These are phyloP conservation scores for Apiospora sp. DNA, from an alignment of 2,329 filamentous ascomycete genomes.

Conservation along the genomic window DNA sequence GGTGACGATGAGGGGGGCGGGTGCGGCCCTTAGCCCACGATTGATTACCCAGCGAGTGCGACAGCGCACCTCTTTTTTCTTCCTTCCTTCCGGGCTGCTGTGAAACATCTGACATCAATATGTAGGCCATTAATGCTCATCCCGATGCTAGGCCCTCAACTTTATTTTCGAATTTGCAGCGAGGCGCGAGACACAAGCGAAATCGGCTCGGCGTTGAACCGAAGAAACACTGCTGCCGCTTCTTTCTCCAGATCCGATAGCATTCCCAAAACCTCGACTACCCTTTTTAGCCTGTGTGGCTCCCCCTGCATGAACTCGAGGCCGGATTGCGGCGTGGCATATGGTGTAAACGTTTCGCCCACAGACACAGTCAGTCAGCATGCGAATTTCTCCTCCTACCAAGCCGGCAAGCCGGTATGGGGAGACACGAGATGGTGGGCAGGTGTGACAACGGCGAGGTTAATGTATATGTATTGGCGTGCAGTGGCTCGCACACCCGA, in stretches of 20 bases:
- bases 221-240: background rate
- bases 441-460: slow-evolving; percentile 17
- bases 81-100: slow-evolving; percentile 4
- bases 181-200: background rate
- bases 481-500: slow-evolving; percentile 14
- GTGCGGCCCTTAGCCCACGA: background rate
- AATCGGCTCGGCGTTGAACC: background rate
- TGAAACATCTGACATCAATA: background rate
- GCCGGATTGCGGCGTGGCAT: slow-evolving; percentile 8
- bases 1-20: background rate
- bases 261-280: background rate
- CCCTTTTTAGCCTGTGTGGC: background rate
- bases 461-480: slow-evolving; percentile 10
- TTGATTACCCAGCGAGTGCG: background rate
- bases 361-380: slow-evolving; percentile 12
- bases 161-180: background rate
- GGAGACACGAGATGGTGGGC: slow-evolving; percentile 6
- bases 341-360: background rate
- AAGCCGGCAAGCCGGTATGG: background rate
- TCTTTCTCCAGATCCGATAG: background rate
- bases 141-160: background rate
- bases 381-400: slow-evolving; percentile 6
- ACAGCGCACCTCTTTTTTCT: background rate
- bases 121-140: background rate
- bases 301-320: background rate